Base-by-base conservation (phyloP, 2,329 filamentous ascomycete genomes). In the Fusarium anguioides region DNA sequence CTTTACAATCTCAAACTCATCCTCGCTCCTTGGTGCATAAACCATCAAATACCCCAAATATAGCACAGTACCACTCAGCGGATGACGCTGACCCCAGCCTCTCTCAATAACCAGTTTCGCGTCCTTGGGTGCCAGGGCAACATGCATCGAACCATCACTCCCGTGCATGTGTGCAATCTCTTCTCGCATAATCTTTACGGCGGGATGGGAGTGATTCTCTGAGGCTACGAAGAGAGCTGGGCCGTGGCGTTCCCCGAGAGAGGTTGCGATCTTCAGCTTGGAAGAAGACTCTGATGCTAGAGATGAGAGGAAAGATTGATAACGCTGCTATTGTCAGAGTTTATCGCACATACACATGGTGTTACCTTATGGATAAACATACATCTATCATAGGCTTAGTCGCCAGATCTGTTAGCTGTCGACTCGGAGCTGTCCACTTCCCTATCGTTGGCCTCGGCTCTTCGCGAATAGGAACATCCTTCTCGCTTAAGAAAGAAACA, bases 141-240 rank as follows among this genome's bases (percentile, higher is more conserved):
- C 41, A 18, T 68, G 64, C 53, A 68, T 40, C 8, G 64, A 68
- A 3, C 64, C 64, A 23, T 68, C 64, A 6, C 48, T 68, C 2
- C 26, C 54, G n/a, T 68, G 64, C 64, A 68, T 68, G 21, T 68
- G 64, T 14, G 21, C 60, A 3, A 68, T 56, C 20, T 68, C 64
- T 6, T 47, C 44, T 15, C 36, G 17, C 8, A 56, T 46, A 15
- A 50, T 41, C 46, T 48, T 50, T 11, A 49, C 46, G 3, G 68
- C 23, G 2, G 53, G 64, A 9, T 68, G 59, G 0, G 21, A 17
- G 18, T 27, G 21, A 2, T 26, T 21, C 4, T 53, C 33, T 9
- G 46, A 40, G 6, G 23, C 54, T 18, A 65, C 39, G 5, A 68
- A 68, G 14, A 68, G 60, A 18, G 64, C 64, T 20, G 50, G 64